Base-by-base conservation (phyloP, 176 grass and related monocot genomes). In the Bolboschoenus planiculmis region DNA sequence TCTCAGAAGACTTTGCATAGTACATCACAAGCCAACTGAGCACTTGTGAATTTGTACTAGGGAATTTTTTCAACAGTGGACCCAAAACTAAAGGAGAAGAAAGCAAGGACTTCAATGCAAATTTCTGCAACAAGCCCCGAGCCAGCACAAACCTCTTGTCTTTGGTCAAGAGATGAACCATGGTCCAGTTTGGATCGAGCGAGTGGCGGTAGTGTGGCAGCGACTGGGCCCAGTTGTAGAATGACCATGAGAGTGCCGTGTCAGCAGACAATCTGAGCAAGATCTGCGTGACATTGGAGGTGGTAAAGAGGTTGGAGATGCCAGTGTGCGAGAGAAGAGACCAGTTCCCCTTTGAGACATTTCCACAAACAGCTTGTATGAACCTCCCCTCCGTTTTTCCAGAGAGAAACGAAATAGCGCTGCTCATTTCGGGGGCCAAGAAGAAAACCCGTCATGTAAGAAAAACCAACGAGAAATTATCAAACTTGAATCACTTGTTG, bases 331-430 rank as follows among this genome's bases (percentile, higher is more conserved):
- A 76, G 53, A 88, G 68, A 15, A 60, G 47, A 37, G 60, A 60
- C 82, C 82, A 85, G 30, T 56, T 88, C 30, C 76, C 63, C 77
- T 88, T 88, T 58, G 65, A 76, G 78, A 65, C 87, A 85, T 85
- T 85, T 85, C 81, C 87, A 71, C 87, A 88, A 88, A 88, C 87
- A 85, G 54, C 83, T 88, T 76, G 82, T 61, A 85, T 85, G 83
- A 88, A 85, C 10, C 48, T 31, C 14, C 18, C 26, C 83, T 88
- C 87, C 20, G 10, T 63, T 67, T 81, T 85, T 51, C 51, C 63
- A 10, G 23, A 73, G 15, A 73, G 50, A 58, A 86, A 81, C 23
- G 23, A 75, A 75, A 75, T 30, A 2, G 71, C 3, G 43, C 24
- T 75, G 24, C 71, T 75, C 71, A 75, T 75, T 75, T 50, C 36